Evolutionary conservation across 2,329 filamentous ascomycete genomes (phyloP).

Genomic region (Ophiostoma novo-ulmi): DNA sequence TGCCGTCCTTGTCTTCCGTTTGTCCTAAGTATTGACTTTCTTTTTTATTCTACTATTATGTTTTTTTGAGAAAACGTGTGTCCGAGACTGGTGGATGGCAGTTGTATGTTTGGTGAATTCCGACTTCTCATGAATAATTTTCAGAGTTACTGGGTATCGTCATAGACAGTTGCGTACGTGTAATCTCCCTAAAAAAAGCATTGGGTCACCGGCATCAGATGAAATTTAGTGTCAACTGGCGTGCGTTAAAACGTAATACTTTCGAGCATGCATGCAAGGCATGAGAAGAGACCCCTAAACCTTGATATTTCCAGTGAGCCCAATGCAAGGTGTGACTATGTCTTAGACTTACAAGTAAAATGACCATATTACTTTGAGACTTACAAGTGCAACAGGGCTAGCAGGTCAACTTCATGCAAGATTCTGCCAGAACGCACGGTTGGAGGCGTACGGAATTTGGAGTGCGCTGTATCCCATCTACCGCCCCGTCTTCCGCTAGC

Average conservation of each 20-base stretch:
- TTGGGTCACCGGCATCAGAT: background rate
- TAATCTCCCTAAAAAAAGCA: background rate
- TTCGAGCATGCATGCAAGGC: background rate
- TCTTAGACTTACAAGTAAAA: background rate
- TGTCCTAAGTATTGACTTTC: background rate
- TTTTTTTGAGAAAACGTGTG: background rate
- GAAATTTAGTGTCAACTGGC: background rate
- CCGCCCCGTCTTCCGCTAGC: background rate
- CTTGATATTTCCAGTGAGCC: background rate
- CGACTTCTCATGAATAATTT: background rate
- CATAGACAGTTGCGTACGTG: background rate
- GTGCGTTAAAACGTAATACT: background rate
- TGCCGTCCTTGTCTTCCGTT: too few relatives aligned
- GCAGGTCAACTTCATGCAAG: background rate
- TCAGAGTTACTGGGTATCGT: background rate
- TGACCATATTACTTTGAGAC: background rate
- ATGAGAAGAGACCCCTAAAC: background rate
- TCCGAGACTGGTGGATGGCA: background rate
- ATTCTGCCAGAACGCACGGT: background rate
- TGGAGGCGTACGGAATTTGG: background rate
- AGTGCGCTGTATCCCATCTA: background rate
- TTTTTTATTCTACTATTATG: background rate
- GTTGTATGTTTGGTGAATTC: background rate
- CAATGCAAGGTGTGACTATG: background rate
- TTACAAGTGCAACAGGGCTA: background rate